Evolutionary conservation across 306 rosid genomes (phyloP).

Genomic region (Cucurbita ficifolia): DNA sequence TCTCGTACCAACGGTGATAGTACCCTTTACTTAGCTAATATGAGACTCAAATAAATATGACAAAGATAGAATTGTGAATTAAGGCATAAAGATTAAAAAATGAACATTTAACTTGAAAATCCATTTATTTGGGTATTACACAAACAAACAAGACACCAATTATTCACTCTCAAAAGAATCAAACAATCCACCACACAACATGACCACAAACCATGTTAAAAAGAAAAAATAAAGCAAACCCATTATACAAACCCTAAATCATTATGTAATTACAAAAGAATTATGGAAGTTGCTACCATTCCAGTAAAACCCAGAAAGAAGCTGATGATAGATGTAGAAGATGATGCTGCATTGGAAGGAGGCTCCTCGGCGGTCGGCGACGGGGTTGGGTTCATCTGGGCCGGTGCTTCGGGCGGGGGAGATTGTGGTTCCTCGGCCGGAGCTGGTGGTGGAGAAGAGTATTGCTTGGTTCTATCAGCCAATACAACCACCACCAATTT

Average conservation of each 20-base stretch:
- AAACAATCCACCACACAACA: not conserved
- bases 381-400: slow-evolving; percentile 24
- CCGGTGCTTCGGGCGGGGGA: slow-evolving; percentile 30
- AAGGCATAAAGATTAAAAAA: too few species aligned
- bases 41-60: too few species aligned
- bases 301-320: slow-evolving; percentile 33
- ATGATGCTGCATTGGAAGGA: slow-evolving; percentile 42
- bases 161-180: not conserved
- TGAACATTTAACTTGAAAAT: too few species aligned
- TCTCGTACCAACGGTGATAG: too few species aligned
- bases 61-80: too few species aligned
- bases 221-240: not conserved
- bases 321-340: slow-evolving; percentile 12
- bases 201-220: not conserved
- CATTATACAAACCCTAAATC: not conserved
- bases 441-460: slow-evolving; percentile 22
- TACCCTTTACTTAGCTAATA: too few species aligned
- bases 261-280: slow-evolving; percentile 22
- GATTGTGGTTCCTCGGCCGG: slow-evolving; percentile 11
- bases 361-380: slow-evolving; percentile 41
- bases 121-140: not conserved
- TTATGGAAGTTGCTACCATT: slow-evolving; percentile 33
- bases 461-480: slow-evolving; percentile 42
- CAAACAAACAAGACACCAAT: not conserved
- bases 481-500: slow-evolving; percentile 50